These are phyloP conservation scores for Ophiostoma triangulosporum DNA, from an alignment of 2,329 filamentous ascomycete species.

Conservation along the genomic window DNA sequence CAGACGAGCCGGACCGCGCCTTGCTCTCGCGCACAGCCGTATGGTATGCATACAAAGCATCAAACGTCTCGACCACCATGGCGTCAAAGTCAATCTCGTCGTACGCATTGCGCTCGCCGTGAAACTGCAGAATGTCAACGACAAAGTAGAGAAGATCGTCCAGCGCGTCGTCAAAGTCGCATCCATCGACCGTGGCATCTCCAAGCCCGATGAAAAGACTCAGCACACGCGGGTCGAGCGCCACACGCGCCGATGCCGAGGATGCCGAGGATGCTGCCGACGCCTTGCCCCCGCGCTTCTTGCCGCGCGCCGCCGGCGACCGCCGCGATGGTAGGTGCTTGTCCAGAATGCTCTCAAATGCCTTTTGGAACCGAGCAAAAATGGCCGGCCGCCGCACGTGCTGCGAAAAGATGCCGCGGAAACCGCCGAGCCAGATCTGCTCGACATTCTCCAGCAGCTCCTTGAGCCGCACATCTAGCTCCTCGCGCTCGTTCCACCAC, in stretches of 20 bases:
- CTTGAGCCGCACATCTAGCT: slow-evolving; percentile 62
- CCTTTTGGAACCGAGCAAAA: slow-evolving; percentile 61
- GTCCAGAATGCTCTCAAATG: slow-evolving; percentile 67
- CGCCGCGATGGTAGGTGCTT: slow-evolving; percentile 75
- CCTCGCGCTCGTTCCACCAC: slow-evolving; percentile 84
- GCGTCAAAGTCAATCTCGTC: slow-evolving; percentile 93
- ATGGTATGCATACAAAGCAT: slow-evolving; percentile 72
- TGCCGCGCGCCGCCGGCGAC: slow-evolving; percentile 33
- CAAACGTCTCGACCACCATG: slow-evolving; percentile 78
- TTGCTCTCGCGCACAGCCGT: slow-evolving; percentile 16
- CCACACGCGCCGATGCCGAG: slow-evolving; percentile 23
- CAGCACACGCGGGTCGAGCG: slow-evolving; percentile 50
- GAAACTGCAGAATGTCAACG: slow-evolving; percentile 90
- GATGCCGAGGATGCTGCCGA: slow-evolving; percentile 11
- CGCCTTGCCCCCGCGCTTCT: slow-evolving; percentile 15
- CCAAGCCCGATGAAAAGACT: slow-evolving; percentile 83
- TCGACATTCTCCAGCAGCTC: slow-evolving; percentile 77
- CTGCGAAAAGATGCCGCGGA: slow-evolving; percentile 84
- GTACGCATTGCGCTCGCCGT: slow-evolving; percentile 90
- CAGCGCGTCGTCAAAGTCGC: slow-evolving; percentile 76
- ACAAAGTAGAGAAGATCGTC: slow-evolving; percentile 92
- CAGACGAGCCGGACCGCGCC: not conserved
- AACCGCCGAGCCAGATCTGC: slow-evolving; percentile 87
- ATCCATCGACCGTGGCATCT: slow-evolving; percentile 50
- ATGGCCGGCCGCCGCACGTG: slow-evolving; percentile 47